Base-by-base conservation (phyloP, 371 early-diverging fungal genomes). In the Circinella minor region DNA sequence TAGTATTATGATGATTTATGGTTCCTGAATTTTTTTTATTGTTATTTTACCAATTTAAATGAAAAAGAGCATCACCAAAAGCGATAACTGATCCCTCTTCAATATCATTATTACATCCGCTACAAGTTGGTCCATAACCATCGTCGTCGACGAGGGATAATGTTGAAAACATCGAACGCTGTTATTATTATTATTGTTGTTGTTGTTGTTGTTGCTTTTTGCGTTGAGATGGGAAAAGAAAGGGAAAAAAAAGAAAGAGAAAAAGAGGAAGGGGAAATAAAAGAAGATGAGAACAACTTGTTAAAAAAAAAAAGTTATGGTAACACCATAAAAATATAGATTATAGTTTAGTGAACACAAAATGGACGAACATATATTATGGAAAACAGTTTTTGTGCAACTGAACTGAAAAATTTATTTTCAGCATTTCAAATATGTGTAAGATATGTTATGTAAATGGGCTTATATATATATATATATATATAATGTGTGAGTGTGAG, bases 11-110 rank as follows among this genome's bases (percentile, higher is more conserved):
- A 27, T 27, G 27, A 27, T 27, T 27, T 27, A 27, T 27, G 27
- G 27, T 11, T 7, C 34, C 63, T 14, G 43, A 11, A 43, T 43
- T 43, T 43, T 43, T 43, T 11, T 43, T 43, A 43, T 43, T 43
- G 11, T 43, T 39, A 48, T 8, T 18, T 48, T 65, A 54, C 65
- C 65, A 65, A 27, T 65, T 36, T 15, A 65, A 36, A 65, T 65
- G 65, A 18, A 51, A 66, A 61, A 60, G 38, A 36, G 62, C 38
- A 38, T 75, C 91, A 34, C 92, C 92, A 82, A 94, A 93, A 61
- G 92, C 89, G 48, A 93, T 91, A 4, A 92, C 93, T 60, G 89
- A 89, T 46, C 93, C 92, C 65, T 91, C 92, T 67, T 92, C 91
- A 65, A 93, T 93, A 15, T 83, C 66, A 37, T 76, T 75, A 39